phyloP scores from a whole-genome alignment of 345 rosid species.

The Euphorbia lathyris region DNA sequence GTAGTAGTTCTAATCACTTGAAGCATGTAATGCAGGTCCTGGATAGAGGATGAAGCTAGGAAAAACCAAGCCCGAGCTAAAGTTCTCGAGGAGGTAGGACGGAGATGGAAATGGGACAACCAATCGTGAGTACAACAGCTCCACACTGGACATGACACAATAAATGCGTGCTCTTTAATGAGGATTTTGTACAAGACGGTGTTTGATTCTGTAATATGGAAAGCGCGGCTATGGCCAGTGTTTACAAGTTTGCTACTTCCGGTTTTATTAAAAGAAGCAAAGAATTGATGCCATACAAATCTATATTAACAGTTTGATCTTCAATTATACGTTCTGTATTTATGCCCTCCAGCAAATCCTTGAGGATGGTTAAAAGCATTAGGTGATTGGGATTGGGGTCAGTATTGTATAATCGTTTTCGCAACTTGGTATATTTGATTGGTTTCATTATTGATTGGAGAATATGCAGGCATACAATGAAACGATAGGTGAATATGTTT shows the following conservation, averaged over 20 bases:
- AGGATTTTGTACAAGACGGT: too few relatives aligned
- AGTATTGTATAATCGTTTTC: too few relatives aligned
- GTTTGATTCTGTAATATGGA: not conserved
- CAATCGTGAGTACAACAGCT: conserved; percentile 26
- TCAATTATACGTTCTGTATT: too few relatives aligned
- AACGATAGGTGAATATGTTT: not conserved
- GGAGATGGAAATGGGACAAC: conserved; percentile 86
- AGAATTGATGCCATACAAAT: conserved; percentile 5
- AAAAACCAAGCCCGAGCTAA: conserved; percentile 87
- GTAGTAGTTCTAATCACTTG: conserved; percentile 11
- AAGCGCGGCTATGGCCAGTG: conserved; percentile 1
- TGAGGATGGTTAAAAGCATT: too few relatives aligned
- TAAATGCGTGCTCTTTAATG: not conserved
- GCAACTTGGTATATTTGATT: too few relatives aligned
- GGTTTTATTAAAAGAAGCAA: not conserved
- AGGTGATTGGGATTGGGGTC: too few relatives aligned
- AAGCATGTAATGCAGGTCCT: conserved; percentile 50
- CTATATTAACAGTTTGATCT: not conserved
- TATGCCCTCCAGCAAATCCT: too few relatives aligned
- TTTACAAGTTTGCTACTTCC: not conserved
- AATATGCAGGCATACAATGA: too few relatives aligned
- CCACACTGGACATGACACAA: not conserved
- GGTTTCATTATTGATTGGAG: too few relatives aligned
- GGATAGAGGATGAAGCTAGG: conserved; percentile 93
- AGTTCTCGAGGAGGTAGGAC: conserved; percentile 74